Base-by-base conservation (phyloP, 345 rosid species). In the Toxicodendron radicans region DNA sequence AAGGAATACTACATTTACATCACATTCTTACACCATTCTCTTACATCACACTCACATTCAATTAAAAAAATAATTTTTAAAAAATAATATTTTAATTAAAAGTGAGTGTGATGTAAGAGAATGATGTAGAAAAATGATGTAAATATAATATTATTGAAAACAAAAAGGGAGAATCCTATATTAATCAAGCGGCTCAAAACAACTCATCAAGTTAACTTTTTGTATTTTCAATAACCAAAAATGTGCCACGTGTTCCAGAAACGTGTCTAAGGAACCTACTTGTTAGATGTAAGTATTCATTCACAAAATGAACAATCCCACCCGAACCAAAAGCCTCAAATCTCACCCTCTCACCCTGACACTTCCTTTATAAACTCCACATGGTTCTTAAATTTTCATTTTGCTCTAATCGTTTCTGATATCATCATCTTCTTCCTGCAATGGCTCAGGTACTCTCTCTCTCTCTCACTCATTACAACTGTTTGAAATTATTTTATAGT, bases 361-460 rank as follows among this genome's bases (percentile, higher is more conserved):
- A n/a, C 2, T 27, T 27, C 2, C 30, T 32, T 68, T 58, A 52
- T 67, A 68, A 59, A 48, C 16, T 32, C 59, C 72, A 33, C 46
- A 18, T 7, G 17, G 45, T 38, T 68, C 23, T 11, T 16, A 14
- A 53, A 14, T 3, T 32, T 46, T 24, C 56, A 23, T 23, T 48
- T 24, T 5, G 2, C 2, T 5, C 21, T 59, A n/a, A n/a, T 60
- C 69, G 30, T 30, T 72, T 32, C 11, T 6, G 5, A 13, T 20
- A 48, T 4, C 9, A 1, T 58, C 43, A 43, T 58, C 70, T 4
- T 58, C 71, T 7, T 62, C 58, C 60, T 53, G 76, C 63, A 49
- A 17, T 90, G 95, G 93, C 91, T 61, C 95, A 87, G 93, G 93
- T 90, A 76, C 63, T 60, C 43, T n/a, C 7, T n/a, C n/a, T n/a